Base-by-base conservation (phyloP, 371 early-diverging fungal genomes). In the Syncephalis fuscata region DNA sequence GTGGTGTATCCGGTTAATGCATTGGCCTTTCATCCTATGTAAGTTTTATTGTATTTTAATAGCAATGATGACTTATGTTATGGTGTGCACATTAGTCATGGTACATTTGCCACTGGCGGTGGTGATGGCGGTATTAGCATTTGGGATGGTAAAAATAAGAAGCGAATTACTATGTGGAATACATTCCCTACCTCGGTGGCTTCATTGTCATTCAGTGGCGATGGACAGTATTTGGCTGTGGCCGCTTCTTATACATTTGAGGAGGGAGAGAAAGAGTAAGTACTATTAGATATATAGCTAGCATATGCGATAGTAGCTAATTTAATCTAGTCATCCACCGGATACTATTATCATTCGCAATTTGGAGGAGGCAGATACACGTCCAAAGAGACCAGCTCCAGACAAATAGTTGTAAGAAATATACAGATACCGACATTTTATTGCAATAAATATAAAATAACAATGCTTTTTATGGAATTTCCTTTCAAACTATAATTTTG, bases 101-200 rank as follows among this genome's bases (percentile, higher is more conserved):
- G 88, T 53, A 94, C 93, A 16, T 92, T 96, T 74, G 91, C 82
- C 8, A 81, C 94, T 10, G 97, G 95, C 32, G 97, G 97, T 22
- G 79, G 82, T 1, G 97, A 96, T 60, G 85, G 90, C n/a, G 74
- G 77, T 17, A 89, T 94, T 25, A 78, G 71, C 57, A 65, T 89
- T 24, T 96, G 97, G 97, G 92, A 95, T 57, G 85, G 87, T 23
- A 71, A 72, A 47, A 76, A 88, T 67, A 83, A 82, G 62, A 92
- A 92, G 65, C 74, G 94, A 9, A 51, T 92, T 46, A 72, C 76
- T 52, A 79, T 80, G 46, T 89, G 74, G 56, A 74, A 80, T 21
- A 67, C 72, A 14, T 93, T 82, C 59, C 83, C 88, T 3, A 78
- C 91, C n/a, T 77, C 84, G 32, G 74, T 94, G 39, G 56, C 92